Conservation (phyloP, 2,329 filamentous ascomycete genomes). For the Cladosporium colombiae region DNA sequence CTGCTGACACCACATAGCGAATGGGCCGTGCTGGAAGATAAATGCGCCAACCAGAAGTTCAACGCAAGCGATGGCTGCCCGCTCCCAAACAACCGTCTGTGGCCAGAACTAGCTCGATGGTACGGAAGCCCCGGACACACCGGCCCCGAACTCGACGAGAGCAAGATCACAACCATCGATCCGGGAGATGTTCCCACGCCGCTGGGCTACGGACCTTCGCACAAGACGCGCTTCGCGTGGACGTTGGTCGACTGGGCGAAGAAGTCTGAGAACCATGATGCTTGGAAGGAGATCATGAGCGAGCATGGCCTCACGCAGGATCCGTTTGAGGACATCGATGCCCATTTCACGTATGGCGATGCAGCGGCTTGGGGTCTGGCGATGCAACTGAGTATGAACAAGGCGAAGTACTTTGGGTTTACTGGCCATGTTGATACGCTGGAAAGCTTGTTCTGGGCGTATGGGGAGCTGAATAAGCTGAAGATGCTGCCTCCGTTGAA, state of each 20-base stretch:
- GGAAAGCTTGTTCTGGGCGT: conserved; percentile 46
- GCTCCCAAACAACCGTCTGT: conserved; percentile 52
- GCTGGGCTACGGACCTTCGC: conserved; percentile 48
- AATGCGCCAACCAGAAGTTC: conserved; percentile 48
- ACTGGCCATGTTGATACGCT: conserved; percentile 49
- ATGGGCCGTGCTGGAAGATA: conserved; percentile 50
- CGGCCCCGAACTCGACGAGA: conserved; percentile 32
- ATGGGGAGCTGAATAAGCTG: conserved; percentile 45
- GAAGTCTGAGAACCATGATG: conserved; percentile 44
- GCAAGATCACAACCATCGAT: conserved; percentile 30
- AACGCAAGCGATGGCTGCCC: conserved; percentile 50
- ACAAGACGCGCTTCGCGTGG: conserved; percentile 43
- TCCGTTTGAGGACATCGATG: conserved; percentile 47
- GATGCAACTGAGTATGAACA: conserved; percentile 43
- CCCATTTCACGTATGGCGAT: conserved; percentile 51
- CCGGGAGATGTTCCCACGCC: conserved; percentile 28
- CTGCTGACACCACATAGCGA: conserved; percentile 37
- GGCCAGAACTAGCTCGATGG: conserved; percentile 49
- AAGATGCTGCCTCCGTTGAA: conserved; percentile 46
- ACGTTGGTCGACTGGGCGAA: conserved; percentile 50
- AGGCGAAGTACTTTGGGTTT: conserved; percentile 50
- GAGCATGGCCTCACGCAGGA: conserved; percentile 45
- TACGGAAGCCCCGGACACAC: conserved; percentile 42
- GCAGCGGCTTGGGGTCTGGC: conserved; percentile 38
- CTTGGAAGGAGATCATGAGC: conserved; percentile 49